Evolutionary conservation across 2,329 filamentous ascomycete species (phyloP).

Genomic region (Aspergillus tubingensis): DNA sequence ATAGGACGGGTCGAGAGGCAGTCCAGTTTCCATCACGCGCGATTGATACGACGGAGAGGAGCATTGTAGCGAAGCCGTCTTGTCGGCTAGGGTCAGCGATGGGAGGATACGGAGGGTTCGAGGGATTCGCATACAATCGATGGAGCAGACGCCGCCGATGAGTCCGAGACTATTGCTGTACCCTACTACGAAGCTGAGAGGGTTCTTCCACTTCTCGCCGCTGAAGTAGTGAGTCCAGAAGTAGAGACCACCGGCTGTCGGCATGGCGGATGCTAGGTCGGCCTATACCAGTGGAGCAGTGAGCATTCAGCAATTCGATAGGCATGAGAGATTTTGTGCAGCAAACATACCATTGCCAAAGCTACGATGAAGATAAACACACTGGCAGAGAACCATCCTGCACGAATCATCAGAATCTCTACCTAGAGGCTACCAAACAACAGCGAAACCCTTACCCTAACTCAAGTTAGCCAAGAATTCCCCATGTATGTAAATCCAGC

Average conservation of each 20-base stretch:
- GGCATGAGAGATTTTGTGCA: conserved; percentile 16
- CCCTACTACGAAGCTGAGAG: conserved; percentile 60
- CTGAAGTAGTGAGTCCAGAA: conserved; percentile 63
- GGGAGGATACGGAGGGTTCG: neutral
- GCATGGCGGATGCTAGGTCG: conserved; percentile 57
- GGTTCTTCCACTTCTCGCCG: conserved; percentile 56
- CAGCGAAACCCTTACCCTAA: conserved; percentile 12
- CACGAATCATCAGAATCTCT: neutral
- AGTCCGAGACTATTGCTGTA: conserved; percentile 63
- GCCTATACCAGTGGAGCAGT: conserved; percentile 34
- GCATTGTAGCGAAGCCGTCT: conserved; percentile 29
- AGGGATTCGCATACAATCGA: conserved; percentile 52
- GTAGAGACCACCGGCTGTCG: conserved; percentile 60
- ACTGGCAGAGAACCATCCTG: conserved; percentile 58
- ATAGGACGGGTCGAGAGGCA: conserved; percentile 57
- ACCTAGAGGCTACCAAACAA: neutral
- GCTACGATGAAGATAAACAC: conserved; percentile 61
- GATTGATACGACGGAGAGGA: conserved; percentile 59
- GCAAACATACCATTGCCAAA: conserved; percentile 56
- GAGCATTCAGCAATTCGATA: neutral
- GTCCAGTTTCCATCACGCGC: conserved; percentile 58
- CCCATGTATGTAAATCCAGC: neutral
- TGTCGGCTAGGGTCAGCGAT: neutral
- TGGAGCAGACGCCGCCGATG: conserved; percentile 61
- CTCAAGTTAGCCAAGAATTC: conserved; percentile 20